Evolutionary conservation across 2,329 filamentous ascomycete species (phyloP), one percentile per base, ranked within the genome.

Genomic region (Colletotrichum viniferum): DNA sequence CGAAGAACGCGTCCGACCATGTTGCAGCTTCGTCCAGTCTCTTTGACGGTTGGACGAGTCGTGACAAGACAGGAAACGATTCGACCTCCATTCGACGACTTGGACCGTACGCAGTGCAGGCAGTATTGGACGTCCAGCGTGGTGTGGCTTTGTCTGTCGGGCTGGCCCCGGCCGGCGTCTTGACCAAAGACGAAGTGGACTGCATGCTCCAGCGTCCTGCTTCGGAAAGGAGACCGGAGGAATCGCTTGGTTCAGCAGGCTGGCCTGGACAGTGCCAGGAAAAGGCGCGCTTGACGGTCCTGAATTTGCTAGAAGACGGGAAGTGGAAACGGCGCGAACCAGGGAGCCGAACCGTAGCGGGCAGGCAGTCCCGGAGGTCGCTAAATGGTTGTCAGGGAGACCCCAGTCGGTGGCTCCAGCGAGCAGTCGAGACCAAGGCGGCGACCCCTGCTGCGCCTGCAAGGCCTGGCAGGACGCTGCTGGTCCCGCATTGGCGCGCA

Each of bases 391-490:
- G 73, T 56, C 58, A 69, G 73, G 73, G 73, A 73, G 69, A 76
- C 69, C 73, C 73, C 69, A 36, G 73, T 73, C 30, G 21, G 14
- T 16, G 34, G 62, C 63, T 60, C 48, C 38, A 60, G 28, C 63
- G 64, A 76, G 58, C 26, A 73, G 73, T 73, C 70, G 73, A 76
- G 73, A 76, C 73, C 73, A 75, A 75, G 73, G 73, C 58, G 58
- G 36, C 36, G 30, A 56, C 48, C 73, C 70, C 56, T 75, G 69
- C 56, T 9, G 18, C 18, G 55, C 38, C 73, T 60, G 55, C 56
- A 66, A 74, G 66, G 14, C 58, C 69, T 72, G 61, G 28, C 18
- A 34, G n/a, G 43, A 52, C 43, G 43, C n/a, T 24, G 43, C 43
- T 52, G 43, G 61, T 43, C 72, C 69, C 62, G 69, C 69, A 75